Conservation (phyloP, 164 flowering plant species). For the Echeveria elegans region DNA sequence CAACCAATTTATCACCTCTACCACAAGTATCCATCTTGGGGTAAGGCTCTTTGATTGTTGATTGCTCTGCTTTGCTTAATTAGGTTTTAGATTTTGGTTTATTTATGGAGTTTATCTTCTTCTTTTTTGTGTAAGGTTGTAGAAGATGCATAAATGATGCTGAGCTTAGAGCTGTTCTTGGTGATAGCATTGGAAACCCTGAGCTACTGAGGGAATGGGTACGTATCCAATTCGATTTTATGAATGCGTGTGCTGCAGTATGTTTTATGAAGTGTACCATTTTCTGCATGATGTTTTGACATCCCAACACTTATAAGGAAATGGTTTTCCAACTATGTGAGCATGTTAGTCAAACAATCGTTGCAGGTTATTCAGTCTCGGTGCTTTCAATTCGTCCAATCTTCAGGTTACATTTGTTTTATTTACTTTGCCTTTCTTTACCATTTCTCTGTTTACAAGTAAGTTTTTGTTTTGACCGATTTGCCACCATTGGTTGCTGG, state of each 20-base stretch:
- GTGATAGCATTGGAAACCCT: constrained; percentile 91
- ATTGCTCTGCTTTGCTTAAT: neutral
- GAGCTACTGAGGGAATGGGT: constrained; percentile 75
- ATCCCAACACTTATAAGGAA: neutral
- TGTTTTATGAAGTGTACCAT: constrained; percentile 27
- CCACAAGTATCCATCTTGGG: constrained; percentile 88
- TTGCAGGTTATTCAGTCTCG: constrained; percentile 83
- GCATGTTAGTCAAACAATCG: neutral
- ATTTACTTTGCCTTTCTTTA: neutral
- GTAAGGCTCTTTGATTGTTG: constrained; percentile 33
- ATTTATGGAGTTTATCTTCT: neutral
- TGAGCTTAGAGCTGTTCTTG: constrained; percentile 80
- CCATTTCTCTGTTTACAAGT: neutral
- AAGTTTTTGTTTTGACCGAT: too few species aligned
- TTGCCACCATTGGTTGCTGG: too few species aligned
- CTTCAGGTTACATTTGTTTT: constrained; percentile 47
- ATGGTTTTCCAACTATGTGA: neutral
- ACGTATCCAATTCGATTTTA: neutral
- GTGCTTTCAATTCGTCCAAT: constrained; percentile 80
- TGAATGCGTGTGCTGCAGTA: too few species aligned
- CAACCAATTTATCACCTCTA: too few species aligned
- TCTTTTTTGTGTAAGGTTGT: constrained; percentile 40
- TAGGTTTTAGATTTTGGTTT: neutral
- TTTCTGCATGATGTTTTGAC: neutral
- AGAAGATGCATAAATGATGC: constrained; percentile 71